Evolutionary conservation across 371 early-diverging fungal species (phyloP).

Genomic region (Lichtheimia ramosa): DNA sequence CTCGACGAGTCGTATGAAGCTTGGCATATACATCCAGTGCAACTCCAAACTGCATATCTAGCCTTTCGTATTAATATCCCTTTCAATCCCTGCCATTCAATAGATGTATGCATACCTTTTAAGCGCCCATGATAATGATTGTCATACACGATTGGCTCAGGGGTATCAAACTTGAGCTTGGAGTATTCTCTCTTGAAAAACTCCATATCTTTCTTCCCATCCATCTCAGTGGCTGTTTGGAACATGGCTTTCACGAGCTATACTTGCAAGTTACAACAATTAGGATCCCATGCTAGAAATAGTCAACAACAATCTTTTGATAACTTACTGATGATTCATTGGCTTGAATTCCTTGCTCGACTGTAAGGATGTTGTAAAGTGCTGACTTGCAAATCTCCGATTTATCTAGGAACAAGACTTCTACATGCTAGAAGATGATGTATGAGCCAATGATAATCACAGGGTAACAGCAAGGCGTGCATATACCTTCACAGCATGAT

Average conservation of each 20-base stretch:
- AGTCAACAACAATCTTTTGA: too few species aligned
- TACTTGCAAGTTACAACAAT: too few species aligned
- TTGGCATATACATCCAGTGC: slow-evolving; percentile 46
- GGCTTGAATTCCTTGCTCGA: slow-evolving; percentile 10
- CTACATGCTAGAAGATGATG: slow-evolving; percentile 6
- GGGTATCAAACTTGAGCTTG: slow-evolving; percentile 16
- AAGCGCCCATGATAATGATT: slow-evolving; percentile 40
- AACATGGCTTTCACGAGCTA: too few species aligned
- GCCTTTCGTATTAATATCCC: background rate
- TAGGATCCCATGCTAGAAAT: too few species aligned
- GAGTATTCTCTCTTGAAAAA: slow-evolving; percentile 18
- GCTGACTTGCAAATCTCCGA: slow-evolving; percentile 10
- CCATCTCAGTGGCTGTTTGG: slow-evolving; percentile 22
- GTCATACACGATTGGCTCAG: slow-evolving; percentile 49
- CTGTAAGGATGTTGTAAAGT: slow-evolving; percentile 11
- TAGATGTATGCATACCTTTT: slow-evolving; percentile 26
- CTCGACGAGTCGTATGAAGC: slow-evolving; percentile 33
- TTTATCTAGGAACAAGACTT: slow-evolving; percentile 14
- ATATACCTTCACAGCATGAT: slow-evolving; percentile 15
- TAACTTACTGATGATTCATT: slow-evolving; percentile 13
- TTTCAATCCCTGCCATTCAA: background rate
- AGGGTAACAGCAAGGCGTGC: background rate
- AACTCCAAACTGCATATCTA: slow-evolving; percentile 60
- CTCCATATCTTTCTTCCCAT: slow-evolving; percentile 33
- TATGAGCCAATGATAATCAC: background rate